Percentiles rank a stretch among this genome's conserved stretches.
Conservation (phyloP, 768 basidiomycete genomes). For the Pleurotus eryngii region DNA sequence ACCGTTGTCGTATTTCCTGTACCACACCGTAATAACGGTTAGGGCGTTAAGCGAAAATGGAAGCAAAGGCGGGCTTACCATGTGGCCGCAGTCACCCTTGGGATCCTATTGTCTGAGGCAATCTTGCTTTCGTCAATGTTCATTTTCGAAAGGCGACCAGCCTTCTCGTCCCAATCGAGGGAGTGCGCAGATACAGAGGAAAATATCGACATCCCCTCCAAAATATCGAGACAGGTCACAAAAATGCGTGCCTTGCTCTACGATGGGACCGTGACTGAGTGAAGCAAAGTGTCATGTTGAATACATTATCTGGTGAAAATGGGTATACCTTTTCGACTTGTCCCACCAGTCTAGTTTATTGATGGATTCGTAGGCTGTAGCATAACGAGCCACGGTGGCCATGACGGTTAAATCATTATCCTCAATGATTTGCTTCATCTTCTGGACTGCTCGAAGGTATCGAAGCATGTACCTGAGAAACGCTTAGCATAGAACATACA, state of each 20-base stretch:
- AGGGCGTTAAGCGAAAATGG: neutral
- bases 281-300: constrained; percentile 3
- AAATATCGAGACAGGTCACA: constrained; percentile 96
- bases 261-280: constrained; percentile 68
- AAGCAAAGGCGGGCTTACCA: constrained; percentile 52
- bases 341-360: constrained; percentile 91
- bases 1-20: constrained; percentile 90
- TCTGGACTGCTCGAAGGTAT: constrained; percentile 89
- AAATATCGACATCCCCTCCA: constrained; percentile 89
- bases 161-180: constrained; percentile 87
- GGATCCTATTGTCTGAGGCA: constrained; percentile 83
- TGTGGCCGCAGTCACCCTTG: constrained; percentile 86
- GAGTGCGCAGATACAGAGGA: constrained; percentile 77
- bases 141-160: constrained; percentile 79
- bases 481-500: neutral
- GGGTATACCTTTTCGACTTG: constrained; percentile 69
- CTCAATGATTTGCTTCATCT: constrained; percentile 93
- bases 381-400: constrained; percentile 93
- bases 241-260: constrained; percentile 95
- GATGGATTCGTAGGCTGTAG: constrained; percentile 78
- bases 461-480: constrained; percentile 82
- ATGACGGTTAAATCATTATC: constrained; percentile 93
- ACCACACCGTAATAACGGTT: neutral
- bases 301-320: neutral
- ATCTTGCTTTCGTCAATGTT: constrained; percentile 82